phyloP scores from a whole-genome alignment of 2,329 filamentous ascomycete genomes.

The Plectosphaerella cucumerina region DNA sequence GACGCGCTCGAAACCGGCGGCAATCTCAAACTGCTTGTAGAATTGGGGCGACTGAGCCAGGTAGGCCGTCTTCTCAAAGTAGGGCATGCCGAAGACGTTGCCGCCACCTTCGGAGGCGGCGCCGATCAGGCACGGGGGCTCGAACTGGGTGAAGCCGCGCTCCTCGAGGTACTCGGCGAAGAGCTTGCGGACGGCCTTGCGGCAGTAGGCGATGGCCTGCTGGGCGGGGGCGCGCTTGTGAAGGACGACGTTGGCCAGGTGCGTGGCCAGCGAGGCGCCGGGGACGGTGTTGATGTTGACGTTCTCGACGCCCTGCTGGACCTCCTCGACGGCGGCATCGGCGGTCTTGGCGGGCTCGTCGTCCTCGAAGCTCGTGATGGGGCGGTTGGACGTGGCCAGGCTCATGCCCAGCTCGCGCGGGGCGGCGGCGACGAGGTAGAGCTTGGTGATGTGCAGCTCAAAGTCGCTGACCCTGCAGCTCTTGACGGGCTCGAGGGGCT shows the following conservation, averaged over 20 bases:
- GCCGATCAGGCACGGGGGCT: constrained; percentile 84
- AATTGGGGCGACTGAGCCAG: constrained; percentile 80
- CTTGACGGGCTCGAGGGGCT: constrained; percentile 82
- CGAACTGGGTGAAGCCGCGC: constrained; percentile 75
- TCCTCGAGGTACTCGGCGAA: constrained; percentile 77
- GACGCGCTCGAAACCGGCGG: constrained; percentile 71
- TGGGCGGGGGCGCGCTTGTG: constrained; percentile 90
- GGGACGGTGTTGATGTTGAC: constrained; percentile 36
- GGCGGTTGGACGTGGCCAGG: constrained; percentile 49
- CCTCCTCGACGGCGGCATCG: neutral
- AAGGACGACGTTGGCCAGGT: constrained; percentile 87
- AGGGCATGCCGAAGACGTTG: constrained; percentile 86
- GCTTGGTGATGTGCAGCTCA: constrained; percentile 85
- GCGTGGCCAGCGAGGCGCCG: constrained; percentile 75
- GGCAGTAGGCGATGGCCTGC: constrained; percentile 66
- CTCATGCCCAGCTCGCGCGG: constrained; percentile 55
- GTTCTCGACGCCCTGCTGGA: neutral
- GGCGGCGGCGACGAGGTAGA: constrained; percentile 68
- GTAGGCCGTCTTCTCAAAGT: constrained; percentile 81
- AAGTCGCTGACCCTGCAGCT: constrained; percentile 74
- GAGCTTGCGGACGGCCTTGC: constrained; percentile 58
- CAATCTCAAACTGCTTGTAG: constrained; percentile 85
- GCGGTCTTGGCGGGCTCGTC: constrained; percentile 33
- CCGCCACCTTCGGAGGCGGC: constrained; percentile 89
- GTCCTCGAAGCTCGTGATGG: constrained; percentile 56